Base-by-base conservation (phyloP, 371 early-diverging fungal genomes). In the Mucor ambiguus region DNA sequence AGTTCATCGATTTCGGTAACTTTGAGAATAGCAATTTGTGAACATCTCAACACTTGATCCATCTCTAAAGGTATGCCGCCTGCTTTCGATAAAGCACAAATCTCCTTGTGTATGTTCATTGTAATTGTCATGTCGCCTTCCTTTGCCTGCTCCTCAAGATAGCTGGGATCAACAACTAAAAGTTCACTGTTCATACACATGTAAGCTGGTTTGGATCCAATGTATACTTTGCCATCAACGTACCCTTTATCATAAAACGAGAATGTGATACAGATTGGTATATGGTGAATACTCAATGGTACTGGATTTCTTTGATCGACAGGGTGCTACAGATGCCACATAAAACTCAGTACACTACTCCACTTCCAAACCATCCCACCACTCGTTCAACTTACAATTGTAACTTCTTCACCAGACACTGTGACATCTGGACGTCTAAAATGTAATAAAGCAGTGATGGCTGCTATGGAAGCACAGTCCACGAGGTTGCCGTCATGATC, bases 341-440 rank as follows among this genome's bases (percentile, higher is more conserved):
- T 44, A 49, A 24, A 30, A 28, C 26, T 22, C 32, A 22, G 49
- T 3, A 58, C 20, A 28, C 35, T 33, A 24, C 35, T 38, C 37
- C n/a, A 11, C n/a, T 4, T 28, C 32, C 30, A 6, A 29, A 10
- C 48, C 3, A 46, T 43, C 8, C 9, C n/a, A 28, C 30, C 8
- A 43, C 26, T 2, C 16, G 7, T 18, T 33, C 8, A 9, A 82
- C 90, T 71, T 87, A 93, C 94, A 63, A 98, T 88, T 20, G 91
- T 93, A 22, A 96, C 96, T 32, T 92, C 92, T 55, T 93, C 93
- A 33, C 95, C 97, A 12, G 88, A 85, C 0, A 98, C 93, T 20
- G 95, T 92, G 41, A 97, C 94, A 70, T 97, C 99, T 16, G 97
- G 97, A 35, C 97, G 79, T 59, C 92, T 85, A 72, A 97, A 98